These are phyloP conservation scores for Talaromyces atroroseus DNA, from an alignment of 2,329 filamentous ascomycete genomes.

Conservation along the genomic window DNA sequence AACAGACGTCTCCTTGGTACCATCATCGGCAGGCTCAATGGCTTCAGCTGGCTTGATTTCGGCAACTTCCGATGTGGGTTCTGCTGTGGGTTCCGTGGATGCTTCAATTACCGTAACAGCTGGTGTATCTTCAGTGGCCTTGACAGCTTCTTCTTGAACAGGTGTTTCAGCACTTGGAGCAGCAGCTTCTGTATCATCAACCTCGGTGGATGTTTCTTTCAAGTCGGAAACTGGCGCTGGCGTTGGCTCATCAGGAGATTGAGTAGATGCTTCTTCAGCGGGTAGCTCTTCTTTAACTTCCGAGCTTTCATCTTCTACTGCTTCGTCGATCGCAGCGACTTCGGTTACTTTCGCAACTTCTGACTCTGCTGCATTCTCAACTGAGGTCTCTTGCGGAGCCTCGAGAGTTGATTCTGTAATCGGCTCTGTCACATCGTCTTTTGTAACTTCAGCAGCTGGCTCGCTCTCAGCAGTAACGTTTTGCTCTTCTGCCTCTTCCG, in stretches of 20 bases:
- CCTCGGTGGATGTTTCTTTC: not conserved
- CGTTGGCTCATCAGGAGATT: not conserved
- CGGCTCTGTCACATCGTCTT: not conserved
- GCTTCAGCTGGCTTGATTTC: constrained; percentile 6
- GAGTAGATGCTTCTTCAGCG: not conserved
- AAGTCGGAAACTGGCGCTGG: not conserved
- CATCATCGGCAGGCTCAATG: not conserved
- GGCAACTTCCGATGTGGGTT: not conserved
- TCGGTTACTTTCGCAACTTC: not conserved
- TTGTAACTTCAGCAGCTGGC: not conserved
- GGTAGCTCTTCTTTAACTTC: not conserved
- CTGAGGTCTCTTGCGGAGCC: not conserved
- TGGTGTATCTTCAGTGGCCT: not conserved
- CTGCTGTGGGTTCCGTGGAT: not conserved
- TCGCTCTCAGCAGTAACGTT: not conserved
- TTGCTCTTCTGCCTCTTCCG: not conserved
- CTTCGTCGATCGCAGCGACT: not conserved
- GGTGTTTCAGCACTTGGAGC: not conserved
- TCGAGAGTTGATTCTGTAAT: not conserved
- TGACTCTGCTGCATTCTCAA: not conserved
- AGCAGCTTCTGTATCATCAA: not conserved
- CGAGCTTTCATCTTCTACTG: not conserved
- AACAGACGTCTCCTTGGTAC: constrained; percentile 2
- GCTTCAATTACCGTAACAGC: not conserved
- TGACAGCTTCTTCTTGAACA: not conserved